Evolutionary conservation across 192 early-diverging fungal species (phyloP).

Genomic region (Backusella morwellensis): DNA sequence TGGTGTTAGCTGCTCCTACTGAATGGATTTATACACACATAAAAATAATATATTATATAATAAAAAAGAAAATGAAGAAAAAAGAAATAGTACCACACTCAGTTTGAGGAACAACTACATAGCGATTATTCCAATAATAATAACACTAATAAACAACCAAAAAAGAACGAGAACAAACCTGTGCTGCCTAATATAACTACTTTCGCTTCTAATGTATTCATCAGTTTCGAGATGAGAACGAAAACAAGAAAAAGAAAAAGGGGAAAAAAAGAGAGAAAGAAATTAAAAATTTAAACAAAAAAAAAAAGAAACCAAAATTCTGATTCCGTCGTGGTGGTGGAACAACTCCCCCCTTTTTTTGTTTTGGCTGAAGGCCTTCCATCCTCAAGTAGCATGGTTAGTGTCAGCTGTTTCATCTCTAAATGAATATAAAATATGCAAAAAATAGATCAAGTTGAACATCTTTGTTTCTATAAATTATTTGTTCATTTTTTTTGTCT

Average conservation of each 20-base stretch:
- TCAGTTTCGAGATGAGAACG: neutral
- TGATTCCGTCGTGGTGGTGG: too few species aligned
- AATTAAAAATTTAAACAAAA: neutral
- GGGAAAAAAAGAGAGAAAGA: neutral
- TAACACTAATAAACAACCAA: neutral
- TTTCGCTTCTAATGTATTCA: conserved; percentile 60
- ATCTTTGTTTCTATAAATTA: neutral
- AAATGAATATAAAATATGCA: too few species aligned
- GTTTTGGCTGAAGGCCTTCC: neutral
- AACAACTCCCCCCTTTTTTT: neutral
- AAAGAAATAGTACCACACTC: conserved; percentile 7
- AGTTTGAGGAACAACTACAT: neutral
- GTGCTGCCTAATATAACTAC: conserved; percentile 73
- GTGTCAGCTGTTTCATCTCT: too few species aligned
- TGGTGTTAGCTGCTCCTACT: conserved; percentile 12
- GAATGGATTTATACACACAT: neutral
- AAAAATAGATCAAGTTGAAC: too few species aligned
- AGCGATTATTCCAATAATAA: neutral
- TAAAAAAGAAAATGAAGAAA: neutral
- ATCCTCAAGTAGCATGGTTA: too few species aligned
- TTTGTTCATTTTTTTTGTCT: neutral
- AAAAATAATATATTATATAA: neutral
- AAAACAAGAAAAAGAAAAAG: neutral
- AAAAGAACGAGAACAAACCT: conserved; percentile 42
- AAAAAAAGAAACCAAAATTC: too few species aligned